Conservation (phyloP, 805 yeast genomes). For the Saccharomyces eubayanus region DNA sequence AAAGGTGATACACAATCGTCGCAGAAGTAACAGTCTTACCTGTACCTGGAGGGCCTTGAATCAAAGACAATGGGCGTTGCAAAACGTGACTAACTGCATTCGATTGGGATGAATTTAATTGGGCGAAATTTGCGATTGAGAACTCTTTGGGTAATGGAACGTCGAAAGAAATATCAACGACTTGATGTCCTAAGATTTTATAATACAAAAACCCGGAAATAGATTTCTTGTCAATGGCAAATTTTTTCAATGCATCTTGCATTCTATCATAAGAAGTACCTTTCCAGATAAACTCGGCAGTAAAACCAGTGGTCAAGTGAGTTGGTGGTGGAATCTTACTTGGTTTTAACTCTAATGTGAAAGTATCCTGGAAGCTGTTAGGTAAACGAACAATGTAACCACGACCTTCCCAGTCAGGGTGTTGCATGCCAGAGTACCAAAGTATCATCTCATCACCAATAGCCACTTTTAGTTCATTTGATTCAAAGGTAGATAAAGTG, state of each 20-base stretch:
- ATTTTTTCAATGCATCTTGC: constrained; percentile 65
- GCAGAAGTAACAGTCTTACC: constrained; percentile 94
- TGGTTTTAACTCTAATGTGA: constrained; percentile 58
- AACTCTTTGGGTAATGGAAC: constrained; percentile 52
- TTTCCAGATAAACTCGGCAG: constrained; percentile 86
- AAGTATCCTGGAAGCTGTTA: constrained; percentile 53
- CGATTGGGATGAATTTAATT: constrained; percentile 68
- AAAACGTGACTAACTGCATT: constrained; percentile 67
- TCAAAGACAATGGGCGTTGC: constrained; percentile 64
- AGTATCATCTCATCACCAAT: constrained; percentile 79
- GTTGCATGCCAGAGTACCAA: constrained; percentile 48
- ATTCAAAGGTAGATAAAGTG: constrained; percentile 57
- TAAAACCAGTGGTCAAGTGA: constrained; percentile 53
- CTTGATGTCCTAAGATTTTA: constrained; percentile 72
- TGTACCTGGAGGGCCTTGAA: constrained; percentile 96
- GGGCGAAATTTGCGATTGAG: constrained; percentile 58
- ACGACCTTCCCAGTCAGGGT: constrained; percentile 59
- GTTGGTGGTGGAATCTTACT: constrained; percentile 41
- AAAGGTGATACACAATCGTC: constrained; percentile 70
- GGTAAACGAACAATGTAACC: constrained; percentile 74
- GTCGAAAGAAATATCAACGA: constrained; percentile 53
- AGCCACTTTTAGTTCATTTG: constrained; percentile 57
- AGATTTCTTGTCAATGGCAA: constrained; percentile 63
- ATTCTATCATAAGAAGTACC: constrained; percentile 75
- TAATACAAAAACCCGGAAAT: constrained; percentile 71